These are phyloP conservation scores for Dendrothele bispora DNA, from an alignment of 768 basidiomycete species.

Conservation along the genomic window DNA sequence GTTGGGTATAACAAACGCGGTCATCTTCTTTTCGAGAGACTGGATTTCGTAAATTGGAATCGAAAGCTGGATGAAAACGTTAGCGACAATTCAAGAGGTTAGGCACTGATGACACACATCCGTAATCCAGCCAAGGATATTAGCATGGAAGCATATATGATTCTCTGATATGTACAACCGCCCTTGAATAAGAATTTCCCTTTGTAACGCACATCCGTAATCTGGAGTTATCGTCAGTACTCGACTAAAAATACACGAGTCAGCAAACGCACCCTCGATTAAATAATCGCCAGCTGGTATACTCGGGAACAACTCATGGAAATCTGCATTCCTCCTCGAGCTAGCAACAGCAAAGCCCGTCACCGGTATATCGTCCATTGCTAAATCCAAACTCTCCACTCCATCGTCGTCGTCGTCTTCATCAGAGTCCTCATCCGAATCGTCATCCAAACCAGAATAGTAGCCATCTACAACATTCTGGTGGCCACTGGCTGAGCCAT, in stretches of 20 bases:
- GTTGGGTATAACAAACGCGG: slow-evolving; percentile 96
- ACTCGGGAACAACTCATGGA: slow-evolving; percentile 87
- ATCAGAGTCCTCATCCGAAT: slow-evolving; percentile 16
- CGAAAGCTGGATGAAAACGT: slow-evolving; percentile 60
- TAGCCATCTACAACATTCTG: slow-evolving; percentile 33
- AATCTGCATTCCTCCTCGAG: slow-evolving; percentile 91
- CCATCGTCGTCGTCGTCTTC: slow-evolving; percentile 33
- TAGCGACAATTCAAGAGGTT: slow-evolving; percentile 9
- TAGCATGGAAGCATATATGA: slow-evolving; percentile 98
- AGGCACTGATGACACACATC: slow-evolving; percentile 58
- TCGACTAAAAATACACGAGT: slow-evolving; percentile 1
- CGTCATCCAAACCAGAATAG: slow-evolving; percentile 34
- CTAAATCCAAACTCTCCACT: slow-evolving; percentile 38
- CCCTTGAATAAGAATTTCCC: slow-evolving; percentile 96
- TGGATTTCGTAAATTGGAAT: slow-evolving; percentile 88
- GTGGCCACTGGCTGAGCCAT: slow-evolving; percentile 30
- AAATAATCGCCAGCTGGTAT: slow-evolving; percentile 96
- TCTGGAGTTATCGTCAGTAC: slow-evolving; percentile 46
- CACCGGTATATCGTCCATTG: slow-evolving; percentile 77
- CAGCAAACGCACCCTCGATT: slow-evolving; percentile 77
- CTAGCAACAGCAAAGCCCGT: slow-evolving; percentile 98
- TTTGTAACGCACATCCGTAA: slow-evolving; percentile 95
- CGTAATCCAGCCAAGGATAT: slow-evolving; percentile 99
- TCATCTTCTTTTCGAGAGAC: slow-evolving; percentile 94
- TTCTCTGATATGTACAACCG: slow-evolving; percentile 97